Conservation (phyloP, 768 basidiomycete genomes). For the Amanita exitialis region DNA sequence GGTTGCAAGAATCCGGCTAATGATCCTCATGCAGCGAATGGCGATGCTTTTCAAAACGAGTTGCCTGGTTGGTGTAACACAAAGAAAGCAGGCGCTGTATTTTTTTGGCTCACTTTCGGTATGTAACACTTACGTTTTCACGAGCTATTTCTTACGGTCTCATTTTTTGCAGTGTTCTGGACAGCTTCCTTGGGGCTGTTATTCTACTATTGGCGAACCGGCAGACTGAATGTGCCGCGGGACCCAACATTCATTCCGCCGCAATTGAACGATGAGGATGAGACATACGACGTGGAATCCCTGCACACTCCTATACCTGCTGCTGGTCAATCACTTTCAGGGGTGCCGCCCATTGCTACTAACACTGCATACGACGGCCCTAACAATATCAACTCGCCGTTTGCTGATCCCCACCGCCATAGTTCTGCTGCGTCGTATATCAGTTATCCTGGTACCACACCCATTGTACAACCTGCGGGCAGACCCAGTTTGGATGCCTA, state of each 20-base stretch:
- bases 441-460: slow-evolving; percentile 10
- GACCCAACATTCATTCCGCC: slow-evolving; percentile 77
- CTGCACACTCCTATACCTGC: slow-evolving; percentile 39
- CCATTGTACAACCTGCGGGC: slow-evolving; percentile 19
- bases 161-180: slow-evolving; percentile 54
- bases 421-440: slow-evolving; percentile 22
- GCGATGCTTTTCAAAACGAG: slow-evolving; percentile 55
- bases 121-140: slow-evolving; percentile 15
- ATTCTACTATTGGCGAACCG: slow-evolving; percentile 69
- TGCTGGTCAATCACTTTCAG: slow-evolving; percentile 8
- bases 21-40: slow-evolving; percentile 67
- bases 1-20: slow-evolving; percentile 82
- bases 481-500: slow-evolving; percentile 80
- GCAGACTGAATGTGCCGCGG: slow-evolving; percentile 45
- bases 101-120: slow-evolving; percentile 85
- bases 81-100: slow-evolving; percentile 84
- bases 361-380: slow-evolving; percentile 19
- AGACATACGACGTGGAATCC: slow-evolving; percentile 43
- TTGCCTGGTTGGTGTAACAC: slow-evolving; percentile 83
- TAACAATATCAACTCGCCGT: slow-evolving; percentile 30
- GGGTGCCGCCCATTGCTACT: slow-evolving; percentile 15
- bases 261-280: slow-evolving; percentile 31
- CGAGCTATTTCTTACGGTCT: slow-evolving; percentile 3
- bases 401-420: slow-evolving; percentile 45
- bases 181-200: slow-evolving; percentile 54